Evolutionary conservation across 495 filamentous ascomycete species (phyloP).

Genomic region (Pyrenopolyporus hunteri): DNA sequence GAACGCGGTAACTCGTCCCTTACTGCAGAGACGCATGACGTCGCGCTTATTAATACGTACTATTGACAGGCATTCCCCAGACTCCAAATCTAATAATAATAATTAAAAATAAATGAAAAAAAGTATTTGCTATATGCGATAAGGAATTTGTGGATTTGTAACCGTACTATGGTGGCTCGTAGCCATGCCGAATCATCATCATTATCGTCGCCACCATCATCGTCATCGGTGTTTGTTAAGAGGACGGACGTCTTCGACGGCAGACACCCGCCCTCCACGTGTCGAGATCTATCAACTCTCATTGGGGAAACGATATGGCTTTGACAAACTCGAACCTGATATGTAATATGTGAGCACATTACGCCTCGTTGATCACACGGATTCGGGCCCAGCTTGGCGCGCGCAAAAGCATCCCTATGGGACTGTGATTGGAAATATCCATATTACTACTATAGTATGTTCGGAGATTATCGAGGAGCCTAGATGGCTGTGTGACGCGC

Average conservation of each 20-base stretch:
- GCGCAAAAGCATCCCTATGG: neutral
- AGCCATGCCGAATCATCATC: neutral
- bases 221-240: neutral
- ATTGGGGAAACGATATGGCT: too few relatives aligned
- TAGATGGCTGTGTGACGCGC: slow-evolving; percentile 10
- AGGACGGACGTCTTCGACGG: too few relatives aligned
- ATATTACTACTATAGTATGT: slow-evolving; percentile 1
- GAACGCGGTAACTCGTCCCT: slow-evolving; percentile 10
- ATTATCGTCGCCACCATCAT: neutral
- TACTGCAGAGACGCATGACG: slow-evolving; percentile 15
- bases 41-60: slow-evolving; percentile 23
- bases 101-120: slow-evolving; percentile 5
- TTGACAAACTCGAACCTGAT: neutral
- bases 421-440: neutral
- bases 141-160: neutral
- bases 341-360: neutral
- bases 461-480: slow-evolving; percentile 20
- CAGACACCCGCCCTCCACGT: too few relatives aligned
- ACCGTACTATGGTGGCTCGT: too few relatives aligned
- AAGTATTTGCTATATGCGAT: neutral
- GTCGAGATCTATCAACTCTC: too few relatives aligned
- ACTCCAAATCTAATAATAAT: slow-evolving; percentile 24
- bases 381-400: slow-evolving; percentile 17
- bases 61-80: slow-evolving; percentile 36
- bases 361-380: slow-evolving; percentile 2